phyloP scores from a whole-genome alignment of 163 green algal genomes.

The Scenedesmus sp. region DNA sequence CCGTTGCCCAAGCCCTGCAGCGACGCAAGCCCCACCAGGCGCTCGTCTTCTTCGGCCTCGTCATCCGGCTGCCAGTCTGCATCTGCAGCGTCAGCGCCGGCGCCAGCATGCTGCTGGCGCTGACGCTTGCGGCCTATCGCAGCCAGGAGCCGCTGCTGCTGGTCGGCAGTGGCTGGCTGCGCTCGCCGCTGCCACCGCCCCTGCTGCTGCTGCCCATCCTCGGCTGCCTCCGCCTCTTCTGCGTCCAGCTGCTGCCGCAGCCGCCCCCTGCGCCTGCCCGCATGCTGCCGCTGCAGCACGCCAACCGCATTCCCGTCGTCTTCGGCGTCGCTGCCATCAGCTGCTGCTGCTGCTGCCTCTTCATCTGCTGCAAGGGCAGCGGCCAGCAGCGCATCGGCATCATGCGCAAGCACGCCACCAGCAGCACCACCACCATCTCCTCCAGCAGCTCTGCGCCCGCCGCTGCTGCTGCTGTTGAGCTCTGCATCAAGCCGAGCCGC shows the following conservation, averaged over 20 bases:
- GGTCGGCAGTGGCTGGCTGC: conserved; percentile 3
- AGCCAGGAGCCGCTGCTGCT: conserved; percentile 32
- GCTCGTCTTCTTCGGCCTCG: conserved; percentile 55
- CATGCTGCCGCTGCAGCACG: conserved; percentile 29
- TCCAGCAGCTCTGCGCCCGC: not conserved
- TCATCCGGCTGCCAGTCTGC: conserved; percentile 75
- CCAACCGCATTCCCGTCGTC: not conserved
- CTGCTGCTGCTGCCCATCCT: not conserved
- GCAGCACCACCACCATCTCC: not conserved
- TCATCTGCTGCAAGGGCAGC: conserved; percentile 11
- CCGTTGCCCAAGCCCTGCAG: conserved; percentile 12
- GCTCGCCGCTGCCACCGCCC: not conserved
- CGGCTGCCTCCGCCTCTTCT: not conserved
- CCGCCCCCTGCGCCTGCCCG: not conserved
- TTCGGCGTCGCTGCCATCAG: not conserved
- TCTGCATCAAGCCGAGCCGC: conserved; percentile 42
- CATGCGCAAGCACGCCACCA: not conserved
- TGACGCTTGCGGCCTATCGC: conserved; percentile 10
- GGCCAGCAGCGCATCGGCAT: not conserved
- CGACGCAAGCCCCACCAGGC: not conserved
- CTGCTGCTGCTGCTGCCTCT: conserved; percentile 30
- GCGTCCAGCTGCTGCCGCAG: not conserved
- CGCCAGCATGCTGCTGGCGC: not conserved
- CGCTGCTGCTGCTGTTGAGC: conserved; percentile 37
- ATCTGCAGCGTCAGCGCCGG: conserved; percentile 73